Base-by-base conservation (phyloP, 75 land plant genomes). In the Adiantum capillusveneris region DNA sequence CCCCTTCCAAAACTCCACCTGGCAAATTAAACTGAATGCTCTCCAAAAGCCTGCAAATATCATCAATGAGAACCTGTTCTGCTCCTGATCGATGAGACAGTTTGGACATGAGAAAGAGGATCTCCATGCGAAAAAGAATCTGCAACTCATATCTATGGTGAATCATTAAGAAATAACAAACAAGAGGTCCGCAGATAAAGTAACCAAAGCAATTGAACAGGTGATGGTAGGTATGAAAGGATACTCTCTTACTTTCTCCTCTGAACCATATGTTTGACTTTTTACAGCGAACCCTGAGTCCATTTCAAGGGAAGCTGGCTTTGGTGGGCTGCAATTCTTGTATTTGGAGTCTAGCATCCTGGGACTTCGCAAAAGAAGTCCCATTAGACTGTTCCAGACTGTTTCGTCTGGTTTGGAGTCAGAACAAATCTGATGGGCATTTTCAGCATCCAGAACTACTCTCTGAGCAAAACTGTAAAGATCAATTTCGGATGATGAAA, bases 41-140 rank as follows among this genome's bases (percentile, higher is more conserved):
- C 26, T 79, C 83, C 70, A 90, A 52, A 42, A 90, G 73, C 19
- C 50, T 67, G 66, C 96, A 86, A 20, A 84, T 86, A 46, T 87
- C 87, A 66, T 81, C 82, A 31, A 81, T 57, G 21, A 84, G 65
- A 54, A 73, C 76, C 25, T 70, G 76, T 43, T 65, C 77, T 27
- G 31, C 42, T 42, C 64, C 41, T 28, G 75, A 69, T 31, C 65
- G 50, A 56, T 68, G 60, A 39, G 64, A 28, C 11, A 14, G 46
- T 31, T 62, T 58, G 55, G 59, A n/a, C 31, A 45, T 66, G 46
- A 82, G 76, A 18, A 44, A 58, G 11, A 87, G 64, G 26, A 90
- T 81, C 67, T 90, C 96, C 87, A 90, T 79, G 13, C 91, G 74
- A 68, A 90, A 79, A 13, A 81, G 66, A 1, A 90, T 82, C 60